Base-by-base conservation (phyloP, 73 alveolate species). In the Paramecium tetraurelia region DNA sequence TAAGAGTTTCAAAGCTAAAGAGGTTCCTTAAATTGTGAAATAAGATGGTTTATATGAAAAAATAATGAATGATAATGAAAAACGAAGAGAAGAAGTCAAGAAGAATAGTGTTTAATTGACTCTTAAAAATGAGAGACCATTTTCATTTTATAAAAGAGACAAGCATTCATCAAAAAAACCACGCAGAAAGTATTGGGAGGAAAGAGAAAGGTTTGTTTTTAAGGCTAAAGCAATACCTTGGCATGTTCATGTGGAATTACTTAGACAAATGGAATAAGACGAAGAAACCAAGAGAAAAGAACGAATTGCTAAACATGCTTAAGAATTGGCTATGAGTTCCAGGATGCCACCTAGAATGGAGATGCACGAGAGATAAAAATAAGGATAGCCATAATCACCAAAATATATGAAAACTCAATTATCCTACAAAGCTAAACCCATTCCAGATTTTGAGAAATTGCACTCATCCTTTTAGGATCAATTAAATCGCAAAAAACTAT, bases 261-360 rank as follows among this genome's bases (percentile, higher is more conserved):
- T 94, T 58, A 95, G 97, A 14, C 86, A 96, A 40, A 95, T 93
- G 94, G 93, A 83, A 88, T 83, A 89, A 29, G 92, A 93, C 50
- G 86, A 90, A 59, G 96, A 94, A 44, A 93, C 92, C 38, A 94
- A 89, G 57, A 94, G 99, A 72, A 95, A 97, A 85, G 97, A 94
- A 70, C 93, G 99, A 63, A 95, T 97, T 20, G 98, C 95, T 68
- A 92, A 95, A 93, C 94, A 96, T 87, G 99, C 99, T 70, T 94
- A 96, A 89, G 93, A 95, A n/a, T 89, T 98, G 5, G 94, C 95
- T 70, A 85, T 97, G 40, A 93, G 93, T 58, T 96, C 99, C 4
- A 95, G 95, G 27, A 93, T 98, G 92, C 99, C 99, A 20, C 98
- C 99, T 18, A 87, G 99, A 77, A 98, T 98, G 99, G 99, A 97